Evolutionary conservation across 306 rosid species (phyloP).

Genomic region (Fagus sylvatica): DNA sequence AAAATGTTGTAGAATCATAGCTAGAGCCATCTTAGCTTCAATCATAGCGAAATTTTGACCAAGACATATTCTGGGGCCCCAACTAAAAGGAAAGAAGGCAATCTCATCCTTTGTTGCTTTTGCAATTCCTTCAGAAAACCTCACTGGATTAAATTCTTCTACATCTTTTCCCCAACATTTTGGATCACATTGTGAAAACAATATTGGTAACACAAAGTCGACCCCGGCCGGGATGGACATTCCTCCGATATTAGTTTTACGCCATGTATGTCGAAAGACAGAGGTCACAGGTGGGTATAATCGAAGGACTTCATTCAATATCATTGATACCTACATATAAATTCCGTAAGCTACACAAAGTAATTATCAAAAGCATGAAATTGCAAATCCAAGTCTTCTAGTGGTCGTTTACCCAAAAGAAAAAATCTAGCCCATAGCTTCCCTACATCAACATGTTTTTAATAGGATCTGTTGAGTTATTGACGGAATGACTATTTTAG

Average conservation of each 20-base stretch:
- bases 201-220: slow-evolving; percentile 10
- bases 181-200: slow-evolving; percentile 38
- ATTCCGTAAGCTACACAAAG: background rate
- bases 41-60: slow-evolving; percentile 51
- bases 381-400: too few species aligned
- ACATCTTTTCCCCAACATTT: slow-evolving; percentile 41
- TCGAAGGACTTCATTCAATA: slow-evolving; percentile 29
- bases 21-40: slow-evolving; percentile 48
- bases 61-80: slow-evolving; percentile 51
- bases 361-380: too few species aligned
- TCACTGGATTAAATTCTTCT: slow-evolving; percentile 44
- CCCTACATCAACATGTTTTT: too few species aligned
- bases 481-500: too few species aligned
- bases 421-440: too few species aligned
- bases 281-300: slow-evolving; percentile 21
- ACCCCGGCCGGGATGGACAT: slow-evolving; percentile 41
- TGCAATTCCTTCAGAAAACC: slow-evolving; percentile 42
- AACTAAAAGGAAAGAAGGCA: slow-evolving; percentile 48
- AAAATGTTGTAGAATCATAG: slow-evolving; percentile 49
- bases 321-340: slow-evolving; percentile 21
- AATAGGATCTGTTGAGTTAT: too few species aligned
- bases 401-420: too few species aligned
- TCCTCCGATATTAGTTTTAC: slow-evolving; percentile 33
- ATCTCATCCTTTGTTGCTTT: slow-evolving; percentile 35
- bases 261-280: slow-evolving; percentile 5